These are phyloP conservation scores for Arthrobotrys entomopaga DNA, from an alignment of 2,329 filamentous ascomycete genomes.

Conservation along the genomic window DNA sequence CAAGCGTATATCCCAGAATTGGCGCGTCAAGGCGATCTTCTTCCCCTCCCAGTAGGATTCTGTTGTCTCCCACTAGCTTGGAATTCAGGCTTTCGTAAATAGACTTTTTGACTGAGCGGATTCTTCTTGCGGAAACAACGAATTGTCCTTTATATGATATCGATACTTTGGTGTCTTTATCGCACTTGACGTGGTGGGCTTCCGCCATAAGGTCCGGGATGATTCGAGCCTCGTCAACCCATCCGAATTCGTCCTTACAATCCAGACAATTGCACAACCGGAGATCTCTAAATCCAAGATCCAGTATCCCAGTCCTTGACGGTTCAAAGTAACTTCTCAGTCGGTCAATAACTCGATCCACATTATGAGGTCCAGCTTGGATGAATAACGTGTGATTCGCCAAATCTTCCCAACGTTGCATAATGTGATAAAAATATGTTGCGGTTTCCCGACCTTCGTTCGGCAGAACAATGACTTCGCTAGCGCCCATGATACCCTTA, in stretches of 20 bases:
- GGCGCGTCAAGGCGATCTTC: constrained; percentile 52
- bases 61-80: constrained; percentile 56
- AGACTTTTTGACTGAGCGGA: constrained; percentile 61
- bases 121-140: constrained; percentile 63
- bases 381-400: constrained; percentile 66
- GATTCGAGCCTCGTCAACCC: constrained; percentile 62
- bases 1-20: constrained; percentile 56
- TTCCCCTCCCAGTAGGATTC: constrained; percentile 23
- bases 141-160: constrained; percentile 66
- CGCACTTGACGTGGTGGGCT: constrained; percentile 58
- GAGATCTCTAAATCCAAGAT: constrained; percentile 62
- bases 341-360: constrained; percentile 61
- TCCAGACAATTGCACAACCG: constrained; percentile 62
- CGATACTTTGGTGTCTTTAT: constrained; percentile 60
- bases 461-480: constrained; percentile 57
- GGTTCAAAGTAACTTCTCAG: constrained; percentile 62
- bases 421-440: constrained; percentile 65
- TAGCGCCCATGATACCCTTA: constrained; percentile 30
- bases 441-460: constrained; percentile 65
- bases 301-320: constrained; percentile 64
- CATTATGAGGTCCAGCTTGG: constrained; percentile 64
- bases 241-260: constrained; percentile 63
- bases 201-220: constrained; percentile 62
- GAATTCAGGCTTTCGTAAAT: constrained; percentile 61
- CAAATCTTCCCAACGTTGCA: constrained; percentile 63